These are phyloP conservation scores for Apiospora rasikravindrae DNA, from an alignment of 2,329 filamentous ascomycete species.

Conservation along the genomic window DNA sequence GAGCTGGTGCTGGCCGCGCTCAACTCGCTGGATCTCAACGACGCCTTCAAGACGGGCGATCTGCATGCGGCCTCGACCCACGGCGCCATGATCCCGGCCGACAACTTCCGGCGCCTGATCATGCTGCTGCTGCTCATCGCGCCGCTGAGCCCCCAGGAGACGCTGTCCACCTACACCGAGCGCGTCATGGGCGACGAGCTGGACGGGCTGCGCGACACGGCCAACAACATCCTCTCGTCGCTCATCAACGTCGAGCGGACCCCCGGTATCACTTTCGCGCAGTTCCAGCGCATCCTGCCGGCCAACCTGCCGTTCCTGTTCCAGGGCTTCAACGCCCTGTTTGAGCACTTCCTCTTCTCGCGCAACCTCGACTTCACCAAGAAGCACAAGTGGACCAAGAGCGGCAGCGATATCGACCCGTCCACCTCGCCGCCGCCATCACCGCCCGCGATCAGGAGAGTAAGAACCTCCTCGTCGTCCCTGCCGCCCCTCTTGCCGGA, in stretches of 20 bases:
- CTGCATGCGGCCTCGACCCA: constrained; percentile 53
- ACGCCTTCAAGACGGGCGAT: constrained; percentile 61
- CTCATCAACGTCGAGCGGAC: constrained; percentile 70
- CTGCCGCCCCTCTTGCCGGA: constrained; percentile 54
- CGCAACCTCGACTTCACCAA: constrained; percentile 72
- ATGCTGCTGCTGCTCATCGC: constrained; percentile 73
- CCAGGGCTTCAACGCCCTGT: constrained; percentile 68
- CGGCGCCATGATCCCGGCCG: constrained; percentile 73
- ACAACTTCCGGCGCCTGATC: constrained; percentile 73
- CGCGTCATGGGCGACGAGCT: constrained; percentile 62
- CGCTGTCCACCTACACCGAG: constrained; percentile 63
- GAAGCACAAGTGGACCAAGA: constrained; percentile 49
- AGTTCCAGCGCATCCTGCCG: constrained; percentile 65
- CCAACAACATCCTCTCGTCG: constrained; percentile 68
- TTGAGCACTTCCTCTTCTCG: constrained; percentile 78
- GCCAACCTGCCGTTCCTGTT: constrained; percentile 70
- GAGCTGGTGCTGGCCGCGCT: constrained; percentile 72
- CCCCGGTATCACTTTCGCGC: constrained; percentile 65
- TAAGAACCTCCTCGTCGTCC: constrained; percentile 8
- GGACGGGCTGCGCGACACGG: constrained; percentile 62
- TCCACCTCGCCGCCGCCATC: neutral
- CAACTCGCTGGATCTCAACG: constrained; percentile 68
- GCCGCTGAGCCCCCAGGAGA: constrained; percentile 69
- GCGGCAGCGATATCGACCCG: neutral
- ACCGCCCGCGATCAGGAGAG: neutral